These are phyloP conservation scores for Aspergillus nidulans DNA, from an alignment of 495 filamentous ascomycete genomes.

Conservation along the genomic window DNA sequence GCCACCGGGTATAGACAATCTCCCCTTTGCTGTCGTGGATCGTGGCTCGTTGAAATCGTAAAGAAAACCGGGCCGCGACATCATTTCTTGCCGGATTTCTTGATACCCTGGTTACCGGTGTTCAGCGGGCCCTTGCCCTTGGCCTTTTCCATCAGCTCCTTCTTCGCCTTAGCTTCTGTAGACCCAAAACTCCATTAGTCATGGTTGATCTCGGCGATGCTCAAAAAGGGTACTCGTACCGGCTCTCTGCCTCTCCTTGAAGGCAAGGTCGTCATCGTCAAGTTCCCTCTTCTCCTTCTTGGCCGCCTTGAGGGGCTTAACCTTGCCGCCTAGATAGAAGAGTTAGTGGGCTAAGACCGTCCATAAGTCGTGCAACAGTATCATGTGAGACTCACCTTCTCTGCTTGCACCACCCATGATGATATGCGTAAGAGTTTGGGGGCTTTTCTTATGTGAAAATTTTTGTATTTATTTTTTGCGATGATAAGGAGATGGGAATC, in stretches of 20 bases:
- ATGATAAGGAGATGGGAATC: conserved; percentile 21
- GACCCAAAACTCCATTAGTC: background rate
- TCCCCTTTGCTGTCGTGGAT: conserved; percentile 14
- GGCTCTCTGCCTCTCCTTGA: conserved; percentile 67
- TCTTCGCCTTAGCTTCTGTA: conserved; percentile 71
- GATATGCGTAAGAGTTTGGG: conserved; percentile 11
- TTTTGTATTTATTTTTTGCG: conserved; percentile 9
- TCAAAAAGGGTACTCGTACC: conserved; percentile 44
- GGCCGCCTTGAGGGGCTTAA: conserved; percentile 74
- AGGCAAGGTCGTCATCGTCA: conserved; percentile 73
- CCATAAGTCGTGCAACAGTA: background rate
- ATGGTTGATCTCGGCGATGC: background rate
- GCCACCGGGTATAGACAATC: conserved; percentile 11
- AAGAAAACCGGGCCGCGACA: background rate
- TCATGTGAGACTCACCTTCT: conserved; percentile 47
- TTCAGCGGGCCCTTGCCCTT: conserved; percentile 61
- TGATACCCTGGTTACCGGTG: conserved; percentile 77
- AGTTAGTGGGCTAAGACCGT: background rate
- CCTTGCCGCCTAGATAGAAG: conserved; percentile 64
- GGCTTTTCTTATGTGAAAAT: no score
- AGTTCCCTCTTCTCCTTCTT: conserved; percentile 74
- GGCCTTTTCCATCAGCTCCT: conserved; percentile 63
- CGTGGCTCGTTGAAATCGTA: conserved; percentile 37
- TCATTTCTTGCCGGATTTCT: conserved; percentile 89
- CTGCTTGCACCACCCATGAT: conserved; percentile 65